Conservation (phyloP, 176 grass and related monocot species). For the Hordeum vulgare region MorexV3_pseudomolecules_assembly NC_058524.1:40532040-40532539, state of each 20-base stretch:
- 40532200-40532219: neutral
- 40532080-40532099: slow-evolving; percentile 76
- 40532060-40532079: slow-evolving; percentile 87
- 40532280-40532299: neutral
- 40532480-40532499: slow-evolving; percentile 89
- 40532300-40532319: neutral
- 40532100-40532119: slow-evolving; percentile 44
- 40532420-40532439: slow-evolving; percentile 93
- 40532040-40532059: slow-evolving; percentile 76
- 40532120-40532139: neutral
- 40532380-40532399: slow-evolving; percentile 90
- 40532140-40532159: neutral
- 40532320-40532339: slow-evolving; percentile 85
- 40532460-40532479: slow-evolving; percentile 84
- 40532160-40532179: neutral
- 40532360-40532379: slow-evolving; percentile 95
- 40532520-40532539: slow-evolving; percentile 8
- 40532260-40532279: neutral
- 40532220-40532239: neutral
- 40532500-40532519: slow-evolving; percentile 90
- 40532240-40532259: neutral
- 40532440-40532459: slow-evolving; percentile 82
- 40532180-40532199: neutral
- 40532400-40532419: slow-evolving; percentile 88
- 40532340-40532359: slow-evolving; percentile 97